These are phyloP conservation scores for Malassezia japonica DNA, from an alignment of 1,284 basidiomycete species.

Conservation along the genomic window DNA sequence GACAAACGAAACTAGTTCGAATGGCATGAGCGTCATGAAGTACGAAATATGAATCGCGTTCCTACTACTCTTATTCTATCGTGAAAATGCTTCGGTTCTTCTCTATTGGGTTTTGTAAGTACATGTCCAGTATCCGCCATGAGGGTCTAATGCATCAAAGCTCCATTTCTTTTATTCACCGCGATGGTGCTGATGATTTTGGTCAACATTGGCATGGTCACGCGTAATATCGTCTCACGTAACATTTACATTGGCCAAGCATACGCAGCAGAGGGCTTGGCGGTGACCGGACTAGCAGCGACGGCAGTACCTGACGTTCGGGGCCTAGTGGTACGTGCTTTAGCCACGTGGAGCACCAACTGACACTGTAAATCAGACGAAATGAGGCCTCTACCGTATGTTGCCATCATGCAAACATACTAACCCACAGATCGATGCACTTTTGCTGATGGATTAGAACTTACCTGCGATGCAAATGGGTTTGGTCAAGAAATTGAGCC, in stretches of 20 bases:
- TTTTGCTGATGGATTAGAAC: no score
- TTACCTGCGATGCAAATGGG: no score
- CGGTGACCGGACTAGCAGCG: not conserved
- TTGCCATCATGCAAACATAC: not conserved
- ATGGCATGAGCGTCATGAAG: no score
- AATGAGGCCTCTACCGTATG: conserved; percentile 34
- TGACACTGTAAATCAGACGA: conserved; percentile 18
- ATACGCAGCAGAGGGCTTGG: no score
- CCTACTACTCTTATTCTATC: no score
- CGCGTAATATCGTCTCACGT: conserved; percentile 43
- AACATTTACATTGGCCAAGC: conserved; percentile 23
- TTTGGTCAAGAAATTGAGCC: conserved; percentile 36
- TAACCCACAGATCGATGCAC: not conserved
- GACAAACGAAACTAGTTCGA: no score
- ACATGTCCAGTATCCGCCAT: conserved; percentile 10
- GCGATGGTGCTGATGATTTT: conserved; percentile 39
- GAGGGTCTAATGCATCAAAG: conserved; percentile 7
- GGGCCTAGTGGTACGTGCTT: not conserved
- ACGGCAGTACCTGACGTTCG: not conserved
- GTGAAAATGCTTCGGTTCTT: conserved; percentile 11
- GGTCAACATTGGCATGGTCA: conserved; percentile 40
- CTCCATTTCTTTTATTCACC: conserved; percentile 41
- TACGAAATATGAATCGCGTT: no score
- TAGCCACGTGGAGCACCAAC: no score
- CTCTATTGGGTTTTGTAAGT: conserved; percentile 16